These are phyloP conservation scores for Pseudogymnoascus sp. DNA, from an alignment of 2,329 filamentous ascomycete genomes.

Conservation along the genomic window DNA sequence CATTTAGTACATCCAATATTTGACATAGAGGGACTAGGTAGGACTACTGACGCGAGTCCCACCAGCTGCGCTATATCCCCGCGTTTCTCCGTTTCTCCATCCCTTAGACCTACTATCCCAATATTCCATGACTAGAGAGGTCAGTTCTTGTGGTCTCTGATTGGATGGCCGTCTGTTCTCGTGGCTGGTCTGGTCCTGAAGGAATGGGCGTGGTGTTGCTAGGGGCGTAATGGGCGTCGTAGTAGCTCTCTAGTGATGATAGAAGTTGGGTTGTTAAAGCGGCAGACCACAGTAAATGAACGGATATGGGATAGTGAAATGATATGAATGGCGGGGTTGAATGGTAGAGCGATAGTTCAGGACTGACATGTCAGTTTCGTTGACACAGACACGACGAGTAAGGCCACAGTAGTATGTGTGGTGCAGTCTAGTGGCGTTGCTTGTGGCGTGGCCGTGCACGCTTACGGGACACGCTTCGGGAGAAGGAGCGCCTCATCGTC, in stretches of 20 bases:
- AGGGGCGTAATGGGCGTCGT: background rate
- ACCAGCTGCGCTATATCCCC: background rate
- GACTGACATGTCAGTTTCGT: background rate
- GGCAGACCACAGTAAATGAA: background rate
- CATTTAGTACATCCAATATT: background rate
- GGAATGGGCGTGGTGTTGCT: background rate
- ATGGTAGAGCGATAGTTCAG: background rate
- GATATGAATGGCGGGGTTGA: background rate
- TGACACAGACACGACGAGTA: background rate
- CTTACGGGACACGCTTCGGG: no score
- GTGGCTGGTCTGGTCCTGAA: background rate
- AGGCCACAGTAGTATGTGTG: background rate
- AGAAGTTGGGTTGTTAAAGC: background rate
- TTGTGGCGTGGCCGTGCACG: background rate
- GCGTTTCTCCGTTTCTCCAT: background rate
- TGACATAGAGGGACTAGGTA: background rate
- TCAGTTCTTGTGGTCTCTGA: background rate
- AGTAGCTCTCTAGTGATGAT: background rate
- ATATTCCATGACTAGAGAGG: background rate
- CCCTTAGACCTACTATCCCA: background rate
- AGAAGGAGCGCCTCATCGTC: background rate
- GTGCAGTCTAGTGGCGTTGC: background rate
- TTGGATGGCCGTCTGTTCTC: background rate
- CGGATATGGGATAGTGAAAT: background rate
- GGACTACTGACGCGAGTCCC: background rate